Conservation (phyloP, 331 rosid species). For the Spiraea crenata region DNA sequence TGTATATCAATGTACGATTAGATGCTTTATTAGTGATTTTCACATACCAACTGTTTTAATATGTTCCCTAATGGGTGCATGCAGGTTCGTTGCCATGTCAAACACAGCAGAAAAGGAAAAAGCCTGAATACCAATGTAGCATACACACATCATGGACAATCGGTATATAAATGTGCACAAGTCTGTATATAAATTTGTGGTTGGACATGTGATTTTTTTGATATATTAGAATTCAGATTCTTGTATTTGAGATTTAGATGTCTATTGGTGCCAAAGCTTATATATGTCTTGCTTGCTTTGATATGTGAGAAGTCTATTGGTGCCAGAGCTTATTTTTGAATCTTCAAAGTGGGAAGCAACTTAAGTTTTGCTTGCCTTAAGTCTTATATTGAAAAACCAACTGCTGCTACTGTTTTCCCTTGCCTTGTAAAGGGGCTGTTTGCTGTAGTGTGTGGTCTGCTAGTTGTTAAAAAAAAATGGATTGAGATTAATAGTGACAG, state of each 20-base stretch:
- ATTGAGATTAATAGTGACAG: too few species aligned
- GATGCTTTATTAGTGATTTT: neutral
- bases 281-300: neutral
- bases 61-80: neutral
- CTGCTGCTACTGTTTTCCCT: too few species aligned
- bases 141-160: conserved; percentile 19
- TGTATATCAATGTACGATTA: neutral
- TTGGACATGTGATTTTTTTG: conserved; percentile 23
- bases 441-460: too few species aligned
- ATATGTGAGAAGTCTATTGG: conserved; percentile 1
- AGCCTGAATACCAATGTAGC: conserved; percentile 12
- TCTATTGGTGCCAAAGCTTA: neutral
- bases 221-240: conserved; percentile 3
- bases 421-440: too few species aligned
- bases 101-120: neutral
- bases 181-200: conserved; percentile 22
- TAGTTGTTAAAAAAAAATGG: too few species aligned
- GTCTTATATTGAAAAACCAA: too few species aligned
- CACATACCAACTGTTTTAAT: neutral
- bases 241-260: neutral
- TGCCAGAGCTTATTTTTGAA: neutral
- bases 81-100: conserved; percentile 31
- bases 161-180: conserved; percentile 15
- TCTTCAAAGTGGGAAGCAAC: neutral
- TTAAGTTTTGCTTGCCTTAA: too few species aligned